Conservation (phyloP, 148 eudicot species). For the Euryodendron excelsum region DNA sequence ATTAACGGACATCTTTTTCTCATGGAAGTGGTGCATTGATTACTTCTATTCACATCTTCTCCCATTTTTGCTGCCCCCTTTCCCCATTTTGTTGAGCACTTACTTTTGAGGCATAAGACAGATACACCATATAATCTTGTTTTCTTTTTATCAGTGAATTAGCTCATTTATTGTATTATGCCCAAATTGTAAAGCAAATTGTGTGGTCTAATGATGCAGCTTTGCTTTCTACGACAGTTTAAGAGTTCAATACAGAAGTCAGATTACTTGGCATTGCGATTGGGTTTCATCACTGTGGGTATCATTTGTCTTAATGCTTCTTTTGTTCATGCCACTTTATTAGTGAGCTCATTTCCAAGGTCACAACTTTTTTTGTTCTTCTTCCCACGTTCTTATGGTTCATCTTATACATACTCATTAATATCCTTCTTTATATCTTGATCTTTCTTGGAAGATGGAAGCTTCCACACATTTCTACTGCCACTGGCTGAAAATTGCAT, state of each 20-base stretch:
- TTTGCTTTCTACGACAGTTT: constrained; percentile 90
- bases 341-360: not conserved
- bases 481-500: too few relatives aligned
- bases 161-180: not conserved
- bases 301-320: constrained; percentile 22
- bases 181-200: not conserved
- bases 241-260: constrained; percentile 79
- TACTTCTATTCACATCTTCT: too few relatives aligned
- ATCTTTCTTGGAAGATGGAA: too few relatives aligned
- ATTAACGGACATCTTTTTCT: too few relatives aligned
- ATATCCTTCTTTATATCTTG: too few relatives aligned
- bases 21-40: too few relatives aligned
- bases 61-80: too few relatives aligned
- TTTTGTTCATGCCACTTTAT: not conserved
- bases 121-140: not conserved
- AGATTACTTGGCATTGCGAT: constrained; percentile 84
- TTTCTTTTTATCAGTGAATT: not conserved
- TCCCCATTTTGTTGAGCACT: too few relatives aligned
- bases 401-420: too few relatives aligned
- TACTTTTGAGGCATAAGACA: not conserved
- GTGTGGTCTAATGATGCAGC: constrained; percentile 47
- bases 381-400: not conserved
- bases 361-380: not conserved
- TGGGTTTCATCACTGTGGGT: constrained; percentile 95
- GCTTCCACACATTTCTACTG: too few relatives aligned